Evolutionary conservation across 768 basidiomycete genomes (phyloP), one percentile per base, ranked within the genome.

Genomic region (Suillus subluteus): DNA sequence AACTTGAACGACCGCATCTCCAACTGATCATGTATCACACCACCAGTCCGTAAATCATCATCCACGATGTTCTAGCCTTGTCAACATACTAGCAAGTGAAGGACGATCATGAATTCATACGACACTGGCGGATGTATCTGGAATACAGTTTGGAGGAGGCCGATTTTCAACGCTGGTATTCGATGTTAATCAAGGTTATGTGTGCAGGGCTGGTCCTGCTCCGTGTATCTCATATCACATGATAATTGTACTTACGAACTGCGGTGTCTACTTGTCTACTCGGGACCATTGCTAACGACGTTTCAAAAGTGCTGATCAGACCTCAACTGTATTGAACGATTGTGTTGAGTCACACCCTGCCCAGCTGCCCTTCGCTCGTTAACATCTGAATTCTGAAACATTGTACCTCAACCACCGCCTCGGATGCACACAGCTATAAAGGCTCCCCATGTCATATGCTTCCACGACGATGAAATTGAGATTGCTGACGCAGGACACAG

Each of bases 71-170:
- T 15, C 50, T 32, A 18, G 63, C 8, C 41, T 64, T 38, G 44
- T 65, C 41, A 58, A 65, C 55, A 30, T 65, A 41, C 64, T 32
- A 35, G 26, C 40, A 46, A 35, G 32, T 56, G 56, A 56, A 35
- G 18, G 6, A 56, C 35, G 32, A 21, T 35, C 35, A 6, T 12
- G 6, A 38, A 58, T n/a, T 23, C 56, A 23, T 23, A 6, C 21
- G 7, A 23, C 37, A 9, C 13, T n/a, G 1, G 15, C 12, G 13
- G 13, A 23, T 23, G 7, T 16, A 38, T 23, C 37, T 16, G n/a
- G n/a, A 0, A 38, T 58, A 15, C 13, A 23, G 4, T 38, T 38
- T 21, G n/a, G 21, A 21, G 32, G 18, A 35, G 32, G 32, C 4
- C 54, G 6, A n/a, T 13, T 15, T 13, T 23, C 13, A 21, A n/a